Conservation (phyloP, 2,329 filamentous ascomycete genomes). For the Ceratocystis diversiconidia region DNA sequence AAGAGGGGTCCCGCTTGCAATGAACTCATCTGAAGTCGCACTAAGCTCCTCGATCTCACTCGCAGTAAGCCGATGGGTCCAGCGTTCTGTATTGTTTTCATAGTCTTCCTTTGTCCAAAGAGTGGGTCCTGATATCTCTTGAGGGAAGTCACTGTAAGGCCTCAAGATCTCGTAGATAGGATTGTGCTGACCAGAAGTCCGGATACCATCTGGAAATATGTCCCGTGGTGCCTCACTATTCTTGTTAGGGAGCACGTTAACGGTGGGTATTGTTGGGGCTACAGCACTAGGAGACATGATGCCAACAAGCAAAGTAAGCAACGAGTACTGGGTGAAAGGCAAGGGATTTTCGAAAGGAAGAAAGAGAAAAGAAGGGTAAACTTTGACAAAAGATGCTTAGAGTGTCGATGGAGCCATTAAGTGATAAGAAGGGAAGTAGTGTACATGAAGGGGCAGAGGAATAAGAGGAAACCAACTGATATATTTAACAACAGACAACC, state of each 20-base stretch:
- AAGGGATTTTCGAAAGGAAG: not conserved
- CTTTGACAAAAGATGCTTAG: too few relatives aligned
- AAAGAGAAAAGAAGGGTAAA: not conserved
- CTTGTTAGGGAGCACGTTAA: slow-evolving; percentile 18
- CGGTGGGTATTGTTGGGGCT: not conserved
- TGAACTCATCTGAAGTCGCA: slow-evolving; percentile 52
- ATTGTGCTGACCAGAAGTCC: slow-evolving; percentile 53
- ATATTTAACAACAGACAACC: not conserved
- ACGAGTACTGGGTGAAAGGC: not conserved
- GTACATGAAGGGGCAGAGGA: not conserved
- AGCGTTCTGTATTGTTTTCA: slow-evolving; percentile 46
- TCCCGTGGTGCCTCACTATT: slow-evolving; percentile 26
- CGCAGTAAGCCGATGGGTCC: slow-evolving; percentile 55
- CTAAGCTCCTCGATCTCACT: slow-evolving; percentile 56
- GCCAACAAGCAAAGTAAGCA: too few relatives aligned
- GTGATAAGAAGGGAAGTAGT: too few relatives aligned
- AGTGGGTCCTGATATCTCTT: slow-evolving; percentile 54
- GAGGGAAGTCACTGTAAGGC: slow-evolving; percentile 57
- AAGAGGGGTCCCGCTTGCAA: slow-evolving; percentile 48
- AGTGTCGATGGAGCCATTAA: too few relatives aligned
- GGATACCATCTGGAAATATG: slow-evolving; percentile 35
- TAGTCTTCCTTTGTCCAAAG: slow-evolving; percentile 59
- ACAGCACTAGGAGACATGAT: slow-evolving; percentile 13
- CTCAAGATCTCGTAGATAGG: slow-evolving; percentile 51
- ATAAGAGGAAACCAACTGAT: not conserved